These are phyloP conservation scores for Vickermania spadyakhi DNA, from an alignment of 208 protist species.

Conservation along the genomic window DNA sequence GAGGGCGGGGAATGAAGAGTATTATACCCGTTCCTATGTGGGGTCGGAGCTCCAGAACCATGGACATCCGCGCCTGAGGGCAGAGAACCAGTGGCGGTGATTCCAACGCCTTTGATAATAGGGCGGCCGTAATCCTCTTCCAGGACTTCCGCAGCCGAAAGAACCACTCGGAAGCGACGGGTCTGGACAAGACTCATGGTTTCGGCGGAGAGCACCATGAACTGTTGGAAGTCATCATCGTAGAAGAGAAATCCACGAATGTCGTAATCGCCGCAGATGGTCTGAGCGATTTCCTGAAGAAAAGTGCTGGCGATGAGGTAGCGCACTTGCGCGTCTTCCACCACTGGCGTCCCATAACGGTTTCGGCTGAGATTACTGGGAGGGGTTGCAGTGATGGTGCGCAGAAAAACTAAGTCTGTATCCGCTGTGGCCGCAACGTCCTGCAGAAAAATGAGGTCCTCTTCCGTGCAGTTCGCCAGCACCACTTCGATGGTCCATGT, in stretches of 20 bases:
- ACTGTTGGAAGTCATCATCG: constrained; percentile 31
- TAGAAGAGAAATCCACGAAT: constrained; percentile 37
- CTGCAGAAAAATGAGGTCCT: background rate
- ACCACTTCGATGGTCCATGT: background rate
- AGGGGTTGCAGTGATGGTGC: background rate
- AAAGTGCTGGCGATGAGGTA: background rate
- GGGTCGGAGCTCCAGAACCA: too few species aligned
- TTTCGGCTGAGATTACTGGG: background rate
- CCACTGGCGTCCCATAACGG: background rate
- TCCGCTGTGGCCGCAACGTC: background rate
- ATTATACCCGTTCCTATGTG: too few species aligned
- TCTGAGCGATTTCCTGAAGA: constrained; percentile 1
- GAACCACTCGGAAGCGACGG: constrained; percentile 18
- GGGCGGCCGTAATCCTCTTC: background rate
- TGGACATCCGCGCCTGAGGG: too few species aligned
- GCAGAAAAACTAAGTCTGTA: background rate
- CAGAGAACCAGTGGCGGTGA: too few species aligned
- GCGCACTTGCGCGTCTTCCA: background rate
- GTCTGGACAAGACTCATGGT: constrained; percentile 18
- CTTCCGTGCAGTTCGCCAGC: background rate
- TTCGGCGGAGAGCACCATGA: constrained; percentile 25
- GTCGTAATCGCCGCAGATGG: constrained; percentile 1
- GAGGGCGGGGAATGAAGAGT: too few species aligned
- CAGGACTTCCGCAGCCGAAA: constrained; percentile 6
- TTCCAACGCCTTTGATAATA: background rate